Conservation (phyloP, 352 stramenopile species). For the Thraustotheca clavata region DNA sequence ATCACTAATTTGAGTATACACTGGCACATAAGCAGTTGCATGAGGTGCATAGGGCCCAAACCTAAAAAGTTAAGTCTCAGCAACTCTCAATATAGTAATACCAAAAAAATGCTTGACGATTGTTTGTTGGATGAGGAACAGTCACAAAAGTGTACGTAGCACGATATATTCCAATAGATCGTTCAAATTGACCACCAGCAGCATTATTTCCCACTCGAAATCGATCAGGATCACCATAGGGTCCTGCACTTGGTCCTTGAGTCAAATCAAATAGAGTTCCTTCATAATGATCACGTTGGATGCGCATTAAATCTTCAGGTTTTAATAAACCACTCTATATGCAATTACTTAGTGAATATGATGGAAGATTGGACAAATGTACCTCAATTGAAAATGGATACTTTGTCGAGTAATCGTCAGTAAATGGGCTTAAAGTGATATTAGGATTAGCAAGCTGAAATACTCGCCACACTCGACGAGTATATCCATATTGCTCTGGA, state of each 20-base stretch:
- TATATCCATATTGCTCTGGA: constrained; percentile 73
- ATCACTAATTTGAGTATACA: constrained; percentile 17
- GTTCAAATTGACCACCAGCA: constrained; percentile 29
- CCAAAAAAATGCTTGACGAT: background rate
- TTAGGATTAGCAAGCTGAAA: constrained; percentile 72
- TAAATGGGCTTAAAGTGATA: constrained; percentile 59
- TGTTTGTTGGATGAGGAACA: background rate
- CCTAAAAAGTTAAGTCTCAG: background rate
- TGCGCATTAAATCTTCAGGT: constrained; percentile 36
- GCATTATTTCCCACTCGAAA: constrained; percentile 23
- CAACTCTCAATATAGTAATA: background rate
- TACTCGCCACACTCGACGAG: constrained; percentile 87
- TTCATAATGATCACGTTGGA: constrained; percentile 58
- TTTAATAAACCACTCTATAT: constrained; percentile 21
- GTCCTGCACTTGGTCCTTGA: constrained; percentile 34
- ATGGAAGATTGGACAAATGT: background rate
- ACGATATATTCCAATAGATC: constrained; percentile 56
- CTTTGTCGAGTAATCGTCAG: constrained; percentile 62
- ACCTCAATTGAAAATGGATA: constrained; percentile 84
- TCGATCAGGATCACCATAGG: constrained; percentile 54
- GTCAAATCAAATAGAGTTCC: constrained; percentile 41
- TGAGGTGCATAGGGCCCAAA: constrained; percentile 18
- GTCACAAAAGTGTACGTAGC: constrained; percentile 36
- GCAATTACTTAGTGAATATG: background rate
- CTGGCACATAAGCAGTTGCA: constrained; percentile 11